Conservation (phyloP, 495 filamentous ascomycete genomes). For the Aspergillus homomorphus region DNA sequence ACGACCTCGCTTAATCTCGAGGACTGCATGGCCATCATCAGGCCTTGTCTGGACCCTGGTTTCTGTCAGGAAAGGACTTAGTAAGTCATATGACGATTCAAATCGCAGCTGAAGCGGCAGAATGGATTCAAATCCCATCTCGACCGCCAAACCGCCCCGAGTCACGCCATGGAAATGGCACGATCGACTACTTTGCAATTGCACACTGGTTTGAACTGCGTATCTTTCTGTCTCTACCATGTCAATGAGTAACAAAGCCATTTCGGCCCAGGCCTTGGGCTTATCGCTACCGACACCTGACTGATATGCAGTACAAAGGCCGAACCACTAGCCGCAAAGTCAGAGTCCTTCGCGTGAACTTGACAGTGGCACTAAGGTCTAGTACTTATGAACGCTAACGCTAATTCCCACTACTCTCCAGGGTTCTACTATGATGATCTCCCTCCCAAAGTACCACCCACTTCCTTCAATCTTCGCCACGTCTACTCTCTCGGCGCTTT, state of each 20-base stretch:
- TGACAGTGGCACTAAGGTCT: background rate
- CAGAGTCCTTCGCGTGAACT: background rate
- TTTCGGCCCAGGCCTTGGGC: too few relatives aligned
- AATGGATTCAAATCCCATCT: background rate
- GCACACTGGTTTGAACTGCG: background rate
- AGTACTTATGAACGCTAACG: background rate
- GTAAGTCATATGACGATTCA: background rate
- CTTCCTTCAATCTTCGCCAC: background rate
- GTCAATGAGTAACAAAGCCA: background rate
- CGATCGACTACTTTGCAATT: background rate
- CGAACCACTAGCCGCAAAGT: too few relatives aligned
- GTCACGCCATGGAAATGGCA: background rate
- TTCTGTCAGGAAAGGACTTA: background rate
- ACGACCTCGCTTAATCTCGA: background rate
- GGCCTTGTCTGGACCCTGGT: background rate
- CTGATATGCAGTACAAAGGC: background rate
- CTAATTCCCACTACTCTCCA: background rate
- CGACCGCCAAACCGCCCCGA: background rate
- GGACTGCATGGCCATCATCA: background rate
- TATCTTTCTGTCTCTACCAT: background rate
- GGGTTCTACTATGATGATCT: background rate
- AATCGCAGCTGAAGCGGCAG: background rate
- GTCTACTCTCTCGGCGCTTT: background rate
- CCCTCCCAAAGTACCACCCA: background rate
- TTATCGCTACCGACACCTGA: background rate